phyloP scores from a whole-genome alignment of 192 early-diverging fungal genomes.

The Coemansia sp. region DNA sequence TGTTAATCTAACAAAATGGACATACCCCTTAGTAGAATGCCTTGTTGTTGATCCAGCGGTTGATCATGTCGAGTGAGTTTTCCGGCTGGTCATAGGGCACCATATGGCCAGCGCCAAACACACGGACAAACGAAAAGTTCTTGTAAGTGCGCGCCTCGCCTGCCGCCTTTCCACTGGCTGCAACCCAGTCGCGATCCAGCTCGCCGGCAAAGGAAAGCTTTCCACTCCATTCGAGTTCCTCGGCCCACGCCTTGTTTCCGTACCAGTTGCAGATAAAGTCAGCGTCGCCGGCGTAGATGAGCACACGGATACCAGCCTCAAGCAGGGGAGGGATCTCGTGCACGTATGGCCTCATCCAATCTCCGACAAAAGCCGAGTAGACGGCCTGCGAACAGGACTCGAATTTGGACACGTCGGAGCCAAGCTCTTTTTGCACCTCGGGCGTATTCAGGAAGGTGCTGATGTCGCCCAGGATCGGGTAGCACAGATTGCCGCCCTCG shows the following conservation, averaged over 20 bases:
- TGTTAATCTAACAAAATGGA: too few species aligned
- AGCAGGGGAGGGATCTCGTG: constrained; percentile 70
- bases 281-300: constrained; percentile 92
- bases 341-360: constrained; percentile 88
- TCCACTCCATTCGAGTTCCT: constrained; percentile 84
- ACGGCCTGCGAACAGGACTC: constrained; percentile 85
- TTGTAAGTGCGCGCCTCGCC: constrained; percentile 71
- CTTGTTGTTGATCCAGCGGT: constrained; percentile 70
- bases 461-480: constrained; percentile 79
- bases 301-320: constrained; percentile 75
- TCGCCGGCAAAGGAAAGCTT: constrained; percentile 68
- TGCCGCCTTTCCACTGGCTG: constrained; percentile 61
- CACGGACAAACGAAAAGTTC: constrained; percentile 82
- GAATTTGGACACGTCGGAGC: constrained; percentile 72
- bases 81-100: constrained; percentile 92
- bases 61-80: constrained; percentile 83
- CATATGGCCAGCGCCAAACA: constrained; percentile 91
- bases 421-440: constrained; percentile 75
- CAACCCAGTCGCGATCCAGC: constrained; percentile 71
- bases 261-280: constrained; percentile 94
- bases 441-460: constrained; percentile 77
- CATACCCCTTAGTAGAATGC: constrained; percentile 25
- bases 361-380: constrained; percentile 81
- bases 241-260: constrained; percentile 88
- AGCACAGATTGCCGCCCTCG: constrained; percentile 84